Percentiles rank a stretch among this genome's conserved stretches.
Evolutionary conservation across 202 grass and related monocot genomes (phyloP).

Genomic region (Elaeis oleifera): DNA sequence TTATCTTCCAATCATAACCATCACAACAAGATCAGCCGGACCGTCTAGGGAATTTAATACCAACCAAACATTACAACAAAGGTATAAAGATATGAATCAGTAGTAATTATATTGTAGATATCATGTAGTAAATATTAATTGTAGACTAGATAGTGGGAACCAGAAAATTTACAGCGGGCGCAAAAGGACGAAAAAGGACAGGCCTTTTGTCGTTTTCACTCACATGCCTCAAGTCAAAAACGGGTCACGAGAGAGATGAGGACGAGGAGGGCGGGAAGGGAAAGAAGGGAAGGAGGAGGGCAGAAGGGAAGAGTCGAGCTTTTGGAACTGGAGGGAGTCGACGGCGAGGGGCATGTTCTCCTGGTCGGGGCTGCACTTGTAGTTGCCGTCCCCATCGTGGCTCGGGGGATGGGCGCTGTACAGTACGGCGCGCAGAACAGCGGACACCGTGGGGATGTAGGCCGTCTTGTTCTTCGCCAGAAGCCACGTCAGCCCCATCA

Average conservation of each 20-base stretch:
- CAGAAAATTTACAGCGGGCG: too few species aligned
- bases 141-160: too few species aligned
- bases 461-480: conserved; percentile 76
- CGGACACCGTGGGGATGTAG: conserved; percentile 90
- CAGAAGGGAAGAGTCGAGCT: conserved; percentile 22
- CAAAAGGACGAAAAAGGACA: too few species aligned
- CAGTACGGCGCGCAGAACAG: conserved; percentile 85
- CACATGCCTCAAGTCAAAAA: too few species aligned
- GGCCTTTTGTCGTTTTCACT: too few species aligned
- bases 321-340: conserved; percentile 89
- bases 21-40: too few species aligned
- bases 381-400: neutral
- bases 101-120: too few species aligned
- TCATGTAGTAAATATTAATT: too few species aligned
- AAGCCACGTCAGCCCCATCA: conserved; percentile 98
- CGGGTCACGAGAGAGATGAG: neutral
- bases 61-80: too few species aligned
- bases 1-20: too few species aligned
- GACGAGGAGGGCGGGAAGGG: neutral
- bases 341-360: conserved; percentile 99
- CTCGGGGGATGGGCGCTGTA: conserved; percentile 51
- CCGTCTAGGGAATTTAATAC: too few species aligned
- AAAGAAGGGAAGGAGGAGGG: neutral
- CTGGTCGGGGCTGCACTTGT: conserved; percentile 75
- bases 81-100: too few species aligned